Base-by-base conservation (phyloP, 2,329 filamentous ascomycete genomes). In the Cordyceps farinosa region DNA sequence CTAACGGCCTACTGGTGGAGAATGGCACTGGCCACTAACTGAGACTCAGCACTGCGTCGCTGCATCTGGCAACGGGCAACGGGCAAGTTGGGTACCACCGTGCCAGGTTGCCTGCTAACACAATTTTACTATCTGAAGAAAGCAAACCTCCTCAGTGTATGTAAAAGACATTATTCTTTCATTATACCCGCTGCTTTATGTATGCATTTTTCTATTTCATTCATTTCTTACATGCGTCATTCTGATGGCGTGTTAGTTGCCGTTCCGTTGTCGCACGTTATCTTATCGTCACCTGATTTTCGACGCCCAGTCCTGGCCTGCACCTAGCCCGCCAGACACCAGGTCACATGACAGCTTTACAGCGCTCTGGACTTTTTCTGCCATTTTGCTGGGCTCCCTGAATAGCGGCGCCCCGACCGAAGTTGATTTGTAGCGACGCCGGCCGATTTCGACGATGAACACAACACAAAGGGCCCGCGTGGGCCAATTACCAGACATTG, bases 401-500 rank as follows among this genome's bases (percentile, higher is more conserved):
- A 30, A 29, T 29, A 40, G 42, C 44, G 17, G 52, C 52, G n/a
- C 15, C 22, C 38, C 45, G 38, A 47, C 17, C 27, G 1, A 56
- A 32, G 22, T 22, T 17, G 30, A 5, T 38, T 34, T 51, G 32
- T 22, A 40, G 60, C 34, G 45, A 56, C 52, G 51, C n/a, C 59
- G 8, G 45, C 51, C 51, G 45, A 57, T 17, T 29, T 13, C 17
- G 17, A 65, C 63, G 5, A 65, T 65, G 63, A 62, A 62, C 40
- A 34, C 59, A 53, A n/a, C 63, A 51, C 58, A 60, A 6, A 61
- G 63, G 63, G 59, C 40, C 57, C 58, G 63, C 32, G 27, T 34
- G 17, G 42, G n/a, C 45, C 63, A 62, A 62, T 58, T 65, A 27
- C 58, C 58, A 34, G 63, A 62, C 52, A 62, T 65, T 34, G 22